Evolutionary conservation across 148 eudicot genomes (phyloP), one percentile per base, ranked within the genome.

Genomic region (Rhododendron henanense): DNA sequence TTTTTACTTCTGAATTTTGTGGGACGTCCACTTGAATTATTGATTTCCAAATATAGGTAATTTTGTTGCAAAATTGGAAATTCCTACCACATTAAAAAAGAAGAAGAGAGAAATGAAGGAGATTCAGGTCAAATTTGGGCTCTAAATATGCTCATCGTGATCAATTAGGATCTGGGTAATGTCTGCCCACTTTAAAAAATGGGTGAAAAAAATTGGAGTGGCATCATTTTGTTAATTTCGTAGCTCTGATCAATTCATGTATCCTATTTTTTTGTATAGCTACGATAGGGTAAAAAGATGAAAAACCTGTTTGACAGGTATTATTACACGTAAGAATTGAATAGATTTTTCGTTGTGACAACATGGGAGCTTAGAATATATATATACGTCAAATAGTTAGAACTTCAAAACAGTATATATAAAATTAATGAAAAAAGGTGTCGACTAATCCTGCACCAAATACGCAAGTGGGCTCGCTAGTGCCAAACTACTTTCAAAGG

Each of bases 11-110:
- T 81, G 15, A 15, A 78, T 23, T 39, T 47, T 45, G 28, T 47
- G 13, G 81, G 55, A 45, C 19, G 11, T 0, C 39, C 10, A 41
- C 71, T 48, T 76, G 78, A 25, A 59, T 48, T 81, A 47, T 63
- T 21, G 3, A 75, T 87, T 85, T 82, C 53, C 51, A 78, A 69
- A 85, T 79, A 51, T 41, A 71, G 25, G 63, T 7, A 28, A 19
- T 47, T 47, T 48, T 25, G 1, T 23, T 48, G 5, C 57, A 50
- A 31, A 25, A 23, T 25, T 51, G 2, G 41, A 53, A 80, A 31
- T 35, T 25, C 6, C 81, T 3, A 16, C 53, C 37, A 48, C 47
- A 19, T 39, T 6, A 28, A 33, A 28, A 23, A 21, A 28, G 28
- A 74, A 35, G 5, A 41, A 5, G 6, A 6, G 10, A 15, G 41